phyloP scores from a whole-genome alignment of 176 grass and related monocot species.

The Musa schizocarpa region DNA sequence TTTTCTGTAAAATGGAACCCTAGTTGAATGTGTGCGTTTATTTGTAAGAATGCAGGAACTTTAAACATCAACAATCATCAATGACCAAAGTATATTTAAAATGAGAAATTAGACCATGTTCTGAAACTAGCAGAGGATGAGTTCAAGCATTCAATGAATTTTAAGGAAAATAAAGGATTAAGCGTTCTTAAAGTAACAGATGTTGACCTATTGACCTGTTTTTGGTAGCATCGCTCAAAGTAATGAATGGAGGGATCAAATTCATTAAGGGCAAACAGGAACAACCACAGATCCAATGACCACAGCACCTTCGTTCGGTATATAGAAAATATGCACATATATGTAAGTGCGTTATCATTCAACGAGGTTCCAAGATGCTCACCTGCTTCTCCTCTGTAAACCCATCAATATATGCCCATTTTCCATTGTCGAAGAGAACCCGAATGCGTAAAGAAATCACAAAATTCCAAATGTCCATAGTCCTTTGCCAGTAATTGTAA shows the following conservation, averaged over 20 bases:
- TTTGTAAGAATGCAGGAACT: background rate
- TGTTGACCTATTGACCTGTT: too few species aligned
- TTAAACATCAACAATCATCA: background rate
- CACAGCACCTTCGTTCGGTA: background rate
- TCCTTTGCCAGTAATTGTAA: constrained; percentile 81
- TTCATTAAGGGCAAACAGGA: too few species aligned
- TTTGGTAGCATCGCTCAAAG: too few species aligned
- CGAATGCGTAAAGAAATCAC: constrained; percentile 60
- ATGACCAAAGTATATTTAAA: background rate
- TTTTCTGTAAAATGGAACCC: constrained; percentile 45
- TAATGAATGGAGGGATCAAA: too few species aligned
- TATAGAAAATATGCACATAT: constrained; percentile 2
- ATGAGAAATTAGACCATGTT: background rate
- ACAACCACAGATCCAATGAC: too few species aligned
- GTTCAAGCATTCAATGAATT: too few species aligned
- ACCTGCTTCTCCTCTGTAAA: constrained; percentile 90
- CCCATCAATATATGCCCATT: constrained; percentile 74
- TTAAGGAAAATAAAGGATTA: too few species aligned
- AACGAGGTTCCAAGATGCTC: background rate
- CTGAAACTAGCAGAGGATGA: too few species aligned
- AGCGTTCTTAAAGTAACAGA: too few species aligned
- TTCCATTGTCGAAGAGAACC: constrained; percentile 63
- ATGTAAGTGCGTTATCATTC: background rate
- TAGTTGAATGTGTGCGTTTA: background rate
- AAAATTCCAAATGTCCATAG: constrained; percentile 80